phyloP scores from a whole-genome alignment of 176 grass and related monocot species.

The Eragrostis curvula region DNA sequence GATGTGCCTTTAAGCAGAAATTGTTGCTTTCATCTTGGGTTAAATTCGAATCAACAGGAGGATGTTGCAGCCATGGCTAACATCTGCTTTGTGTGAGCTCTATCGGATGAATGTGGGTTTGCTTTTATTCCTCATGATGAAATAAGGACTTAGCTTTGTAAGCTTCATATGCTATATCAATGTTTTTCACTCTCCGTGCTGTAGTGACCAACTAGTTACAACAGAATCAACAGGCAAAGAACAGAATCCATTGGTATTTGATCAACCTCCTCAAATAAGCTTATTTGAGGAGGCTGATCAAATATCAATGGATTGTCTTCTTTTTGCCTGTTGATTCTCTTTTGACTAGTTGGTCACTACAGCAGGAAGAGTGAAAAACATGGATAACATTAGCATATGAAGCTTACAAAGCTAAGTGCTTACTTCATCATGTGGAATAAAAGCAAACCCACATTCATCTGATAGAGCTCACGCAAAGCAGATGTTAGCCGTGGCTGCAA shows the following conservation, averaged over 20 bases:
- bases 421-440: constrained; percentile 17
- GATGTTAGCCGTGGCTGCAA: no score
- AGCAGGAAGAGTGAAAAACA: constrained; percentile 36
- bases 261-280: constrained; percentile 69
- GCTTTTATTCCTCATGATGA: constrained; percentile 14
- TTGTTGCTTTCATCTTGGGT: background rate
- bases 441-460: constrained; percentile 1
- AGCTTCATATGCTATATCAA: constrained; percentile 35
- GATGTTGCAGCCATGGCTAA: no score
- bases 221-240: constrained; percentile 37
- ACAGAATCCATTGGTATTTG: constrained; percentile 15
- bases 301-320: constrained; percentile 19
- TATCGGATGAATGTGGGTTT: background rate
- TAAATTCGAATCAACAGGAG: background rate
- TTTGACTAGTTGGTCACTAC: constrained; percentile 42
- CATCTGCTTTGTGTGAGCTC: no score
- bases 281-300: constrained; percentile 69
- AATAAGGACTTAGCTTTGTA: background rate
- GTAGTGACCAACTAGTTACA: constrained; percentile 42
- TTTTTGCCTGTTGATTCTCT: constrained; percentile 38
- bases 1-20: background rate
- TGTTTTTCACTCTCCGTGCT: constrained; percentile 36
- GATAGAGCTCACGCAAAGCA: background rate
- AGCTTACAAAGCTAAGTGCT: background rate
- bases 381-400: constrained; percentile 31